Evolutionary conservation across 2,329 filamentous ascomycete genomes (phyloP), one percentile per base, ranked within the genome.

Genomic region (Sphaerulina populicola): DNA sequence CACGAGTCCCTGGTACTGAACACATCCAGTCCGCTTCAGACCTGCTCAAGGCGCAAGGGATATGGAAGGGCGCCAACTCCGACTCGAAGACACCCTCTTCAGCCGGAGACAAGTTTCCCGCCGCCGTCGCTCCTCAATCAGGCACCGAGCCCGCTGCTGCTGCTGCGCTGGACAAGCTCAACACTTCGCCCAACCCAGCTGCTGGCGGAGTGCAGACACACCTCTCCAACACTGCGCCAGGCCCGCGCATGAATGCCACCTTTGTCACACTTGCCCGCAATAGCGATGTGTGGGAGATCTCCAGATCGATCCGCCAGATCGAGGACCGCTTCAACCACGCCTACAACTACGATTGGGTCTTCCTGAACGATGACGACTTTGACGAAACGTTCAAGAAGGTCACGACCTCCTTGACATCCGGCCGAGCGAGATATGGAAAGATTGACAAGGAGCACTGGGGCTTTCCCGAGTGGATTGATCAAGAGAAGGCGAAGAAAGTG

Each of bases 311-410:
- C 66, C 88, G 93, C 51, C 88, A 95, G 66, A 83, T 98, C 51
- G 93, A 98, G 72, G 93, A 98, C 71, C 87, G 93, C 66, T 98
- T 98, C 81, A 98, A 98, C 75, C 82, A 83, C 64, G 86, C 91
- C 64, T 97, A 86, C 75, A 84, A 94, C 75, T 98, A 98, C 72
- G 91, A 97, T 68, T 98, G 94, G 94, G 91, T 98, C 47, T 98
- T 98, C 74, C 76, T 98, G 56, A 98, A 98, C 72, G 93, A 98
- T 68, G 82, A 90, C 69, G 87, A 89, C 0, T 98, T 98, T 65
- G 86, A 95, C 66, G 86, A 87, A 2, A 83, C 82, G 8, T 98
- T 98, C 78, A 97, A 90, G 71, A 91, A 88, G 71, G 78, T 97
- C 59, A 98, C 93, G 3, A 79, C 79, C 4, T 83, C 88, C 1